Base-by-base conservation (phyloP, 2,329 filamentous ascomycete species). In the Calycina marina region DNA sequence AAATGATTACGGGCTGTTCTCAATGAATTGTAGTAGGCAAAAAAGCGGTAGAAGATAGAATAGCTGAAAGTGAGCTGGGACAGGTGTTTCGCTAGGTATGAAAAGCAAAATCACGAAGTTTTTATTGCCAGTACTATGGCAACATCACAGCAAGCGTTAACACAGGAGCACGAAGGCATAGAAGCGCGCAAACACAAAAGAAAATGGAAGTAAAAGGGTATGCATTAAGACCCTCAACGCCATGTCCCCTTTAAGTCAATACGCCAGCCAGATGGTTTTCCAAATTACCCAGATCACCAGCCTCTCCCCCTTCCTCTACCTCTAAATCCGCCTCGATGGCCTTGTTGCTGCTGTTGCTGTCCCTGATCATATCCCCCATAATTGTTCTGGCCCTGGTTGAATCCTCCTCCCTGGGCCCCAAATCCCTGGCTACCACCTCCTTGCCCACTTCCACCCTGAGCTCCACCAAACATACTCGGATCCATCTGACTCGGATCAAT, bases 401-500 rank as follows among this genome's bases (percentile, higher is more conserved):
- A 71, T 14, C 59, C 62, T 37, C 59, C 59, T 37, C 59, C 59
- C 38, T 63, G 61, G 20, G 60, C 65, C 14, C 65, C 65, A 41
- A 69, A 72, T 10, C 62, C 54, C 37, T 54, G 54, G 28, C 46
- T 56, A 28, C 49, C 57, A 11, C 59, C 61, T 40, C 70, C 67
- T 5, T 58, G 60, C 5, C 60, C 66, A 30, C 67, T 63, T 0
- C 56, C 57, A 10, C 52, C 62, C 22, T 44, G 49, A 3, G 50
- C 55, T 3, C 55, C 55, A 14, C 44, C 48, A 45, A 72, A 75
- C 68, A 77, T 74, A 48, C 64, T 60, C 58, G 69, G 65, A 39
- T 77, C 72, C 69, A 77, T 75, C 54, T 77, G 72, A 39, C 62
- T 71, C 25, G 71, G 70, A 41, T 77, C 72, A 59, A 77, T 71